Base-by-base conservation (phyloP, 345 rosid genomes). In the Eucalyptus leucophloia region DNA sequence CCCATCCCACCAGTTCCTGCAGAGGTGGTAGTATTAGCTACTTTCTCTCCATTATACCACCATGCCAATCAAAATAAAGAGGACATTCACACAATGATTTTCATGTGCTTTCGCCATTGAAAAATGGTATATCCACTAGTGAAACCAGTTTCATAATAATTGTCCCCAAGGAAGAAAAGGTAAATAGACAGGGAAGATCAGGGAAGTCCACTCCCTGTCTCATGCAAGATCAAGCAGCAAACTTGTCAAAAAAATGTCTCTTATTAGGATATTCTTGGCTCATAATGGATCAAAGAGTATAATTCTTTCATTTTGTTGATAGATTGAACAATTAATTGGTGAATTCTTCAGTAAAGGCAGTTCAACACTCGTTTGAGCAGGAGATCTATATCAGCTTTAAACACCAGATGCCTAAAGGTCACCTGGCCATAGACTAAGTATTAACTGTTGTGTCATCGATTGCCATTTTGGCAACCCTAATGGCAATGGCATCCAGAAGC, bases 1-100 rank as follows among this genome's bases (percentile, higher is more conserved):
- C 95, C 95, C 90, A 91, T 44, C 86, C 95, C 94, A 18, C 91
- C 88, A 42, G 93, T 88, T 82, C 96, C 97, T 95, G 96, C 90
- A 92, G 89, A 17, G 85, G 87, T 49, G 86, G 17, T 77, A 77
- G 83, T 40, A 21, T 77, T 77, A 77, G 83, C 47, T 77, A 21
- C 24, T 56, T 42, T 72, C 85, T 53, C 62, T n/a, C 18, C 53
- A 24, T 51, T 2, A 88, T 37, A 72, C 65, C n/a, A 50, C 72
- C 40, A 8, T 21, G 47, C 28, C 60, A 50, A 88, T 49, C 49
- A 69, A 53, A 50, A 88, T 77, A 45, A 37, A 40, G 83, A 77
- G 47, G 83, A 40, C 30, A 77, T 77, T 77, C 30, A 77, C 83
- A 77, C 16, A 40, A 21, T 77, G 30, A 86, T 51, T 32, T 32